A percentile compares a stretch with the other conserved stretches of the same genome.
Conservation (phyloP, 164 flowering plant genomes). For the Tetracentron sinense region DNA sequence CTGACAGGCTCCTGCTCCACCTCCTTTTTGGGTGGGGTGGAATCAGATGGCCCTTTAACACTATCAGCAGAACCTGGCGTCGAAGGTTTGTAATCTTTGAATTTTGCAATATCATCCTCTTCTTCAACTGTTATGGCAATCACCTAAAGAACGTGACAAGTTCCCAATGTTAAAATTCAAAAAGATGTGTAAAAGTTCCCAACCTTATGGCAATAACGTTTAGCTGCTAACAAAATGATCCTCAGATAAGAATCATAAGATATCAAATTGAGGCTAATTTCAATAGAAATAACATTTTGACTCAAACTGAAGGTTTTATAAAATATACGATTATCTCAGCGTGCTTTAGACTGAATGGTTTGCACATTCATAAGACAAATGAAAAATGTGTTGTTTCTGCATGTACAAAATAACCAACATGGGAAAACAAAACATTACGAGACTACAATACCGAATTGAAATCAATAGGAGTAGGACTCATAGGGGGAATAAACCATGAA, state of each 20-base stretch:
- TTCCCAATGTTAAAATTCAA: neutral
- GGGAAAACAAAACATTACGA: too few relatives aligned
- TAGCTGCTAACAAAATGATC: neutral
- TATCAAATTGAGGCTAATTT: too few relatives aligned
- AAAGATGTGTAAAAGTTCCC: neutral
- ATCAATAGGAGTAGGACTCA: too few relatives aligned
- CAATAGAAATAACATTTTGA: too few relatives aligned
- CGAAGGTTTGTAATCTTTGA: conserved; percentile 68
- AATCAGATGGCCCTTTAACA: conserved; percentile 36
- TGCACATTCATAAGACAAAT: too few relatives aligned
- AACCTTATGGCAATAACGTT: neutral
- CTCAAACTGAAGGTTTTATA: too few relatives aligned
- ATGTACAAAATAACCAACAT: too few relatives aligned
- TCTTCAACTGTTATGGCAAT: conserved; percentile 97
- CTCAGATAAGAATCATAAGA: neutral
- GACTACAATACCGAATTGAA: too few relatives aligned
- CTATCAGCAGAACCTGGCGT: conserved; percentile 37
- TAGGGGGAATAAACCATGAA: too few relatives aligned
- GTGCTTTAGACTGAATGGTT: too few relatives aligned
- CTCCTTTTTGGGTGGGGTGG: conserved; percentile 61
- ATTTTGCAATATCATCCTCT: conserved; percentile 72
- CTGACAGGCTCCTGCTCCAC: conserved; percentile 37
- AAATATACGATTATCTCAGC: too few relatives aligned
- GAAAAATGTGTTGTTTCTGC: too few relatives aligned
- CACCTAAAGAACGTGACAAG: conserved; percentile 37